Evolutionary conservation across 1,284 basidiomycete species (phyloP).

Genomic region (Heliocybe sulcata): DNA sequence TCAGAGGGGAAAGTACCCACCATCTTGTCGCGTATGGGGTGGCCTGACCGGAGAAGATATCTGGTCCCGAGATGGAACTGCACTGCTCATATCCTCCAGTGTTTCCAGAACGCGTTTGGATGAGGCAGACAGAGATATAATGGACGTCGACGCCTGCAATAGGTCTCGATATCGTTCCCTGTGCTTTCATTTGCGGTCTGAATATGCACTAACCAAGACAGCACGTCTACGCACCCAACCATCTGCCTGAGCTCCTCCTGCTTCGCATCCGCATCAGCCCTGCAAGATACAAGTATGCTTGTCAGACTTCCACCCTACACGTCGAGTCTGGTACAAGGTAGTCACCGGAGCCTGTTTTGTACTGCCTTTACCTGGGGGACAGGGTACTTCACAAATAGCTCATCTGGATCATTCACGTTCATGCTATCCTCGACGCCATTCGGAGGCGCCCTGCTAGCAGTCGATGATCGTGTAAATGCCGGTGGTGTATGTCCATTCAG

Average conservation of each 20-base stretch:
- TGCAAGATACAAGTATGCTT: conserved; percentile 18
- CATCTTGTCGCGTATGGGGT: conserved; percentile 37
- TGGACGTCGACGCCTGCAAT: conserved; percentile 84
- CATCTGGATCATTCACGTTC: conserved; percentile 63
- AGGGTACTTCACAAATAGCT: conserved; percentile 69
- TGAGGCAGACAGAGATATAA: conserved; percentile 67
- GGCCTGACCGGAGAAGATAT: conserved; percentile 34
- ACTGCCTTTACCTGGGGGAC: conserved; percentile 70
- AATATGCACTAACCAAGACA: conserved; percentile 4
- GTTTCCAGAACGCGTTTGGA: conserved; percentile 55
- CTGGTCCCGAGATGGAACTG: conserved; percentile 40
- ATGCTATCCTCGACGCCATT: conserved; percentile 8
- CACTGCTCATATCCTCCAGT: conserved; percentile 49
- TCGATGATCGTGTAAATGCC: no score
- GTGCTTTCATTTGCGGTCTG: conserved; percentile 42
- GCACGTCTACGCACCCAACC: conserved; percentile 76
- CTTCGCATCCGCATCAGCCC: conserved; percentile 84
- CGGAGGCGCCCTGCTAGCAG: background rate
- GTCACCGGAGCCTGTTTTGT: conserved; percentile 66
- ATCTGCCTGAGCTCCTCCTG: conserved; percentile 88
- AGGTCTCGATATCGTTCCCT: conserved; percentile 94
- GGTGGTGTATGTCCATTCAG: background rate
- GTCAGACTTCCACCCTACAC: conserved; percentile 1
- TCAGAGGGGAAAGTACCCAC: conserved; percentile 22
- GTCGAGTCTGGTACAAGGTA: conserved; percentile 1